Percentiles rank a stretch among this genome's conserved stretches.
phyloP scores from a whole-genome alignment of 345 rosid species.

The Dimocarpus longan region DNA sequence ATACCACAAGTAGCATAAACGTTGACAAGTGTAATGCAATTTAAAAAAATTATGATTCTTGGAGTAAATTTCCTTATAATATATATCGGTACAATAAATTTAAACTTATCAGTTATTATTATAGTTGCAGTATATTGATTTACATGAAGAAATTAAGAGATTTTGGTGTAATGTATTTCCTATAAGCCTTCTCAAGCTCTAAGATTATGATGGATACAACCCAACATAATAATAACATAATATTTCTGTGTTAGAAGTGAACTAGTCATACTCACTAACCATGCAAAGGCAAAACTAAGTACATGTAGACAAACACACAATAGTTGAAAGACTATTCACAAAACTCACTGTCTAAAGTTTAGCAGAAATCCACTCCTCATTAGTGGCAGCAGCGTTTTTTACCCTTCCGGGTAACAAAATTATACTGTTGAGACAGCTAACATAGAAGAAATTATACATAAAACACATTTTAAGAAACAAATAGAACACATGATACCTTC shows the following conservation, averaged over 20 bases:
- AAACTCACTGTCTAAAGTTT: slow-evolving; percentile 82
- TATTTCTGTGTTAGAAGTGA: not conserved
- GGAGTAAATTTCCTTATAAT: too few relatives aligned
- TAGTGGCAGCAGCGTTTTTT: slow-evolving; percentile 66
- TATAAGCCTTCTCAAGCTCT: not conserved
- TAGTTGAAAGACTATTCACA: not conserved
- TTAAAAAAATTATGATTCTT: too few relatives aligned
- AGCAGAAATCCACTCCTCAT: slow-evolving; percentile 73
- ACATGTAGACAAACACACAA: not conserved
- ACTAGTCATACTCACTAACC: not conserved
- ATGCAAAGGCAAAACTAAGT: not conserved
- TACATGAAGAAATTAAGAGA: too few relatives aligned
- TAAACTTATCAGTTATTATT: too few relatives aligned
- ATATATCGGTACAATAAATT: not conserved
- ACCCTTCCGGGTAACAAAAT: too few relatives aligned
- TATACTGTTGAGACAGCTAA: too few relatives aligned
- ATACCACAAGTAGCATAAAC: not conserved
- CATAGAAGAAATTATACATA: too few relatives aligned
- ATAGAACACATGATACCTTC: too few relatives aligned
- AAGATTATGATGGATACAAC: too few relatives aligned
- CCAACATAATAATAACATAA: not conserved
- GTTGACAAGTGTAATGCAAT: not conserved
- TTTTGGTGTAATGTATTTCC: not conserved
- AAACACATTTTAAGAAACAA: too few relatives aligned
- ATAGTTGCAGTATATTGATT: not conserved